A percentile compares a stretch with the other conserved stretches of the same genome.
phyloP scores from a whole-genome alignment of 441 rosid genomes.

The Jatropha multifida region DNA sequence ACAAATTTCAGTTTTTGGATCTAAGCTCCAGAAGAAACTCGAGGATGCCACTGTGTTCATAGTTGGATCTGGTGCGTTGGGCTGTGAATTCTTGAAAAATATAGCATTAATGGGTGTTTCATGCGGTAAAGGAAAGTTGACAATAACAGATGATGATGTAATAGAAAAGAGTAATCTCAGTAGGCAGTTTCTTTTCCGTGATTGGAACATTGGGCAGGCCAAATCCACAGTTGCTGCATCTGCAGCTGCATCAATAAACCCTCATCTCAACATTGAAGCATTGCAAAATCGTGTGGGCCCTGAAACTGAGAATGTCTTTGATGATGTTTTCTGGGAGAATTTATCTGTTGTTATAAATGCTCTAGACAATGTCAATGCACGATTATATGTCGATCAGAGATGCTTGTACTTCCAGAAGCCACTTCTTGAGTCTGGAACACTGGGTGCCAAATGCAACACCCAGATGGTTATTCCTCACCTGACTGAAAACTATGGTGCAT shows the following conservation, averaged over 20 bases:
- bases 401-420: constrained; percentile 95
- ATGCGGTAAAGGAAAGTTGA: constrained; percentile 77
- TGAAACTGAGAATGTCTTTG: constrained; percentile 86
- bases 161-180: constrained; percentile 97
- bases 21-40: constrained; percentile 83
- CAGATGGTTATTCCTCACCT: constrained; percentile 94
- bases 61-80: constrained; percentile 93
- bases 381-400: constrained; percentile 90
- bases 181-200: constrained; percentile 93
- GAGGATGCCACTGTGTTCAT: constrained; percentile 76
- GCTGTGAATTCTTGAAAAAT: constrained; percentile 93
- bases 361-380: constrained; percentile 84
- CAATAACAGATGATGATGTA: constrained; percentile 89
- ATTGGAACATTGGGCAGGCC: constrained; percentile 97
- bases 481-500: constrained; percentile 94
- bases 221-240: constrained; percentile 93
- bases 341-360: constrained; percentile 75
- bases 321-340: constrained; percentile 87
- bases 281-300: constrained; percentile 85
- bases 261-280: constrained; percentile 65
- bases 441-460: constrained; percentile 90
- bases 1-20: constrained; percentile 89
- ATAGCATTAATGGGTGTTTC: constrained; percentile 92
- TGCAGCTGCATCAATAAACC: constrained; percentile 76
- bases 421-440: constrained; percentile 93